Evolutionary conservation across 768 basidiomycete species (phyloP).

Genomic region (Phylloporus sp.): DNA sequence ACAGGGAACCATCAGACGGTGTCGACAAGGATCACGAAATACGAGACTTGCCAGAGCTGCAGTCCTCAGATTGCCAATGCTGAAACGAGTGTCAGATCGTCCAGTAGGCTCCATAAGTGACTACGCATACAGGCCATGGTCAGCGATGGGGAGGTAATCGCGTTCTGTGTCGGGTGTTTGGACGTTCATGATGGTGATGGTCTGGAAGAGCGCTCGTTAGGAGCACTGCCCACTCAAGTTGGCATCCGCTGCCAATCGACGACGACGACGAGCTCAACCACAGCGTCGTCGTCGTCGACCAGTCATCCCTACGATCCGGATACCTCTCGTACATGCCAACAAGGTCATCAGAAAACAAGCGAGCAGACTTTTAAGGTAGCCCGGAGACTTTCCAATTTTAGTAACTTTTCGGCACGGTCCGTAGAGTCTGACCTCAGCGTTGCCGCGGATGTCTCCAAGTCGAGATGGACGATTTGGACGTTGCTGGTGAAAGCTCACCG

Average conservation of each 20-base stretch:
- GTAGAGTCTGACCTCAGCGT: conserved; percentile 1
- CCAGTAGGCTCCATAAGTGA: neutral
- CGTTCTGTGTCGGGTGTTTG: conserved; percentile 51
- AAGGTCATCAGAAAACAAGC: neutral
- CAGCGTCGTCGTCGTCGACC: no score
- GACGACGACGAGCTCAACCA: neutral
- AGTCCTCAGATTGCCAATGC: conserved; percentile 81
- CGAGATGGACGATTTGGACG: conserved; percentile 32
- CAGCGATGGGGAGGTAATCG: conserved; percentile 71
- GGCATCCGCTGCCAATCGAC: neutral
- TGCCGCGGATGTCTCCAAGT: conserved; percentile 11
- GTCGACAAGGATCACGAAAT: neutral
- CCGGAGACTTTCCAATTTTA: conserved; percentile 3
- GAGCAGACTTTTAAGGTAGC: no score
- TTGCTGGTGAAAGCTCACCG: conserved; percentile 30
- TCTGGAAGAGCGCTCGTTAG: neutral
- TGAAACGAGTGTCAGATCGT: conserved; percentile 27
- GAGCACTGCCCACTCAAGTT: neutral
- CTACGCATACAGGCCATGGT: conserved; percentile 70
- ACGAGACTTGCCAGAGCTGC: conserved; percentile 57
- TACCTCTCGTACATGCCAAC: no score
- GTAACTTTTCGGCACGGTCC: conserved; percentile 7
- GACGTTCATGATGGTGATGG: conserved; percentile 41
- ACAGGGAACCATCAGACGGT: conserved; percentile 5
- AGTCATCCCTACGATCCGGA: no score